Percentiles rank a stretch among this genome's conserved stretches.
Evolutionary conservation across 1,284 basidiomycete species (phyloP).

Genomic region (Rhodotorula sp.): DNA sequence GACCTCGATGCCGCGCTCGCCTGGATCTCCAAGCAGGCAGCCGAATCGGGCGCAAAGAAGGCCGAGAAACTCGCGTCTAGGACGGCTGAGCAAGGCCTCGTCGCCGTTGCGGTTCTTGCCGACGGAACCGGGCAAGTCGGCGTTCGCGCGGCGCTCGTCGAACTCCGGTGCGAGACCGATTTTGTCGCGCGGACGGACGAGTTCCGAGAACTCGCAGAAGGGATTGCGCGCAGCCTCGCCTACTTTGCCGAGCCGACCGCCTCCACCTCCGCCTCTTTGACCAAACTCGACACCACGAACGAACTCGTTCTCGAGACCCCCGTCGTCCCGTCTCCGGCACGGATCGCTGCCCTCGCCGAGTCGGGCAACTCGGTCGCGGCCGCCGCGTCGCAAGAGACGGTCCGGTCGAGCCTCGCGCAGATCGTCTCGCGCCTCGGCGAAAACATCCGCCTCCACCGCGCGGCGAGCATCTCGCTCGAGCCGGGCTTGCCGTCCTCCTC

Average conservation of each 20-base stretch:
- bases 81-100: slow-evolving; percentile 71
- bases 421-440: slow-evolving; percentile 84
- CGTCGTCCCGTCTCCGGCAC: slow-evolving; percentile 49
- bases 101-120: slow-evolving; percentile 71
- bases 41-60: slow-evolving; percentile 68
- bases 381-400: slow-evolving; percentile 47
- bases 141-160: slow-evolving; percentile 78
- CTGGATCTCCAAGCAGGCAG: slow-evolving; percentile 77
- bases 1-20: slow-evolving; percentile 69
- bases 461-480: slow-evolving; percentile 64
- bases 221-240: slow-evolving; percentile 83
- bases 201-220: slow-evolving; percentile 71
- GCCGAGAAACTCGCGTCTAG: slow-evolving; percentile 78
- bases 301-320: slow-evolving; percentile 50
- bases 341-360: slow-evolving; percentile 60
- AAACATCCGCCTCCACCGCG: slow-evolving; percentile 77
- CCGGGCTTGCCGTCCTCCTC: slow-evolving; percentile 53
- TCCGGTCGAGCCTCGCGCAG: slow-evolving; percentile 61
- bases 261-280: background rate
- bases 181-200: slow-evolving; percentile 87
- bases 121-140: slow-evolving; percentile 57
- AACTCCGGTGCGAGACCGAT: slow-evolving; percentile 95
- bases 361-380: slow-evolving; percentile 48
- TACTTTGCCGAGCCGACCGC: slow-evolving; percentile 62
- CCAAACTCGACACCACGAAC: slow-evolving; percentile 12